Base-by-base conservation (phyloP, 1,139 yeast genomes). In the Pichia sp. region DNA sequence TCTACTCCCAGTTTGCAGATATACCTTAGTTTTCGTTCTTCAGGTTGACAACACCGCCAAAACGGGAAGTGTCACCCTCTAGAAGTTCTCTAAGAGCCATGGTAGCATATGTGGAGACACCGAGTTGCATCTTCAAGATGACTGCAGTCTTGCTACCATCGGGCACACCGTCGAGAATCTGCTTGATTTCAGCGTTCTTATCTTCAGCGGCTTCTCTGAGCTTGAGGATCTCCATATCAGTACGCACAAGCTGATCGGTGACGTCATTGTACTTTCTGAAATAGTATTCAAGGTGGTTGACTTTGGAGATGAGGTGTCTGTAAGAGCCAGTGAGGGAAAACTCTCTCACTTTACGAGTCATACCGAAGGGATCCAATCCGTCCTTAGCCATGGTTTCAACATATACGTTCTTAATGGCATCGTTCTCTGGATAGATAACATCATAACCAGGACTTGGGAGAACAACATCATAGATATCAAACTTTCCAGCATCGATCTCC, bases 381-480 rank as follows among this genome's bases (percentile, higher is more conserved):
- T 91, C 97, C 41, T 70, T 63, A 3, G 70, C 72, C 98, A 93
- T 91, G 15, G 74, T 67, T 4, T 73, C 76, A 33, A 74, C 70
- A 56, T 91, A 93, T 1, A 76, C 74, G 29, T 77, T 67, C 47
- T 65, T 67, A 37, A 88, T 63, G 29, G 64, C 55, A 38, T 72
- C 73, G 51, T 85, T 82, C 14, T 67, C 62, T 4, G 99, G 98
- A 52, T 93, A 93, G 16, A 70, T 56, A 20, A 91, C 74, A 53
- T 86, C 96, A 56, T 76, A 86, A 0, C 99, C 99, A 3, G 99
- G 98, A 2, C 94, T 74, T 12, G 99, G 97, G 38, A 93, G 66
- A 3, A 93, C 94, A 27, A 91, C 69, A 58, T 93, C 97, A 51
- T 72, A 80, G 29, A 91, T 82, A 16, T 81, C 60, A 55, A 71